Conservation (phyloP, 1,284 basidiomycete genomes). For the Ceratorhiza oryzae-sativae region DNA sequence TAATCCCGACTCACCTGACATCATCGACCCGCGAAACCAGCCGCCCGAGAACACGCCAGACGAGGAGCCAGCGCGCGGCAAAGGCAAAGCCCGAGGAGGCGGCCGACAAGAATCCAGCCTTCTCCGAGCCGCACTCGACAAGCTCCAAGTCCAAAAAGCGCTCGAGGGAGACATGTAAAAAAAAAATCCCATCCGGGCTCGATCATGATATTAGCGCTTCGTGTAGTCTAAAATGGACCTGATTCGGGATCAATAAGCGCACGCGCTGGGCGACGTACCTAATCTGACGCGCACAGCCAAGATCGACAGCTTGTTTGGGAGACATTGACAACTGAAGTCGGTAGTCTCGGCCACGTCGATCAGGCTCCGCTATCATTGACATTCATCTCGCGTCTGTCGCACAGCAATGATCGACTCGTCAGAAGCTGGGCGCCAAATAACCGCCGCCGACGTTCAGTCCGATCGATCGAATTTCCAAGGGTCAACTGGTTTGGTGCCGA, state of each 20-base stretch:
- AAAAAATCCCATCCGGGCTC: neutral
- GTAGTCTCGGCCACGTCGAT: neutral
- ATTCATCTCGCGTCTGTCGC: neutral
- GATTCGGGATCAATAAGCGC: neutral
- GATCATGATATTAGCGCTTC: neutral
- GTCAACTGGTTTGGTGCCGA: neutral
- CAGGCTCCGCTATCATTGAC: too few species aligned
- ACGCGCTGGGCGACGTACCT: neutral
- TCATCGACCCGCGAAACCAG: constrained; percentile 42
- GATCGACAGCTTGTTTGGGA: too few species aligned
- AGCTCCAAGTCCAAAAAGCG: constrained; percentile 75
- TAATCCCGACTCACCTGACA: constrained; percentile 62
- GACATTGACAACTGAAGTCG: too few species aligned
- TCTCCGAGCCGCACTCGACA: constrained; percentile 75
- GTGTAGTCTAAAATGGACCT: neutral
- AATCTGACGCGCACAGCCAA: neutral
- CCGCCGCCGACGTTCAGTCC: neutral
- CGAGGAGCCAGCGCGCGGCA: constrained; percentile 4
- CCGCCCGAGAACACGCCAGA: neutral
- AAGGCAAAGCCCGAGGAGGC: constrained; percentile 46
- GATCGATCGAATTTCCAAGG: neutral
- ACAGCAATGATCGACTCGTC: constrained; percentile 15
- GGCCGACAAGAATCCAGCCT: constrained; percentile 61
- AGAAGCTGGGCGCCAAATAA: neutral
- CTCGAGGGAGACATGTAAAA: constrained; percentile 59